Base-by-base conservation (phyloP, 2,329 filamentous ascomycete species). In the Ceratocystis smalleyi region DNA sequence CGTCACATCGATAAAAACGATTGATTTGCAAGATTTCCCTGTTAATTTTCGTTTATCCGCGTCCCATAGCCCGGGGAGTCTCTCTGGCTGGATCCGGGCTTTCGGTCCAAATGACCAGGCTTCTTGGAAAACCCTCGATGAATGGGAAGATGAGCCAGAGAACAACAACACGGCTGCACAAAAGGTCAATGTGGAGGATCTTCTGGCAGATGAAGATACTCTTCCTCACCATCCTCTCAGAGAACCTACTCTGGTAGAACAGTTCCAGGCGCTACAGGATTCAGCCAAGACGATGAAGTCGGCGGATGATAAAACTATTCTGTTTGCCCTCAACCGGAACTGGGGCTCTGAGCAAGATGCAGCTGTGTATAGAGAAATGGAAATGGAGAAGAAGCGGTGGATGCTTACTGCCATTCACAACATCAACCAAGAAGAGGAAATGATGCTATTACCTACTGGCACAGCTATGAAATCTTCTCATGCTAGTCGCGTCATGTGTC, bases 301-400 rank as follows among this genome's bases (percentile, higher is more conserved):
- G 3, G 79, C 81, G 5, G 77, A 76, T 32, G 73, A 78, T 0
- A 77, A 78, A 60, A 74, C 79, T 35, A 76, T 84, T 55, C 73
- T 86, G 3, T 75, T 78, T 43, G 77, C 82, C 3, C 74, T 87
- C 45, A 81, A 78, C 40, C 78, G 81, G 68, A 75, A 76, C 51
- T 79, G 78, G 74, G 74, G 75, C 8, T 72, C 71, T 24, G 73
- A 76, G 12, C 71, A 73, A 0, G 77, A 81, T 64, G 75, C 78
- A 2, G 76, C 74, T 45, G 71, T 81, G 22, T 80, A 78, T 68
- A 75, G 76, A 68, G 77, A 80, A 61, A 69, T 81, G 3, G 80
- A 81, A 65, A 74, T 81, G 59, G 79, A 81, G 67, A 81, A 81
- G 69, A 81, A 83, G 69, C 73, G 80, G 49, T 85, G 83, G 83